Evolutionary conservation across 441 rosid species (phyloP).

Genomic region (Geranium incanum): DNA sequence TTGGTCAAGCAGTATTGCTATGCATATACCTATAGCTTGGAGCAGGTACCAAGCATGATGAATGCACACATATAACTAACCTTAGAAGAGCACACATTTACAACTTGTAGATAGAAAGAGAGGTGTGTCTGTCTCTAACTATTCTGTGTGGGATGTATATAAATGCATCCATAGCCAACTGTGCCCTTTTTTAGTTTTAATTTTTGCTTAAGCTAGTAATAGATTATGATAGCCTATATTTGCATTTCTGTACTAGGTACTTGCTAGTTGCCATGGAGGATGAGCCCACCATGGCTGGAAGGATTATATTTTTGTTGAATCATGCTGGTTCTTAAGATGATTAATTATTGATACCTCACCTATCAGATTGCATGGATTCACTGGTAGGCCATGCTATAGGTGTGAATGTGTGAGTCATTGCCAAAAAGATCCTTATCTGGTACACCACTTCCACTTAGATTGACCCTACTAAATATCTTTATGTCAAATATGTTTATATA

Average conservation of each 20-base stretch:
- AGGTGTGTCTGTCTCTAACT: too few relatives aligned
- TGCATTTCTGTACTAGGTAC: conserved; percentile 19
- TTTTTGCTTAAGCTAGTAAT: conserved; percentile 6
- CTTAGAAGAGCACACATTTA: neutral
- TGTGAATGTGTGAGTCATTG: neutral
- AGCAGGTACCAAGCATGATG: conserved; percentile 16
- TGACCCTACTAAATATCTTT: conserved; percentile 3
- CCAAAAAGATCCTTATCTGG: conserved; percentile 6
- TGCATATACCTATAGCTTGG: conserved; percentile 21
- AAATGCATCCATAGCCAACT: conserved; percentile 16
- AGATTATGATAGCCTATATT: conserved; percentile 12
- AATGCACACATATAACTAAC: conserved; percentile 10
- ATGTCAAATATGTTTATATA: neutral
- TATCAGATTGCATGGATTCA: neutral
- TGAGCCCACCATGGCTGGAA: conserved; percentile 17
- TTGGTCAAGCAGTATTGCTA: conserved; percentile 17
- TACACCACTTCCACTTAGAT: neutral
- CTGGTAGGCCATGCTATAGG: conserved; percentile 2
- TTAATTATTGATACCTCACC: neutral
- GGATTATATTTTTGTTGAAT: conserved; percentile 13
- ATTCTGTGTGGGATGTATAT: conserved; percentile 1
- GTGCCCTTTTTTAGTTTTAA: conserved; percentile 16
- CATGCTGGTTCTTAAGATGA: conserved; percentile 2
- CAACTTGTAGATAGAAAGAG: neutral
- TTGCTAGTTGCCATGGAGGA: conserved; percentile 15